A percentile compares a stretch with the other conserved stretches of the same genome.
Conservation (phyloP, 2,329 filamentous ascomycete species). For the Calonectria hawksworthii region DNA sequence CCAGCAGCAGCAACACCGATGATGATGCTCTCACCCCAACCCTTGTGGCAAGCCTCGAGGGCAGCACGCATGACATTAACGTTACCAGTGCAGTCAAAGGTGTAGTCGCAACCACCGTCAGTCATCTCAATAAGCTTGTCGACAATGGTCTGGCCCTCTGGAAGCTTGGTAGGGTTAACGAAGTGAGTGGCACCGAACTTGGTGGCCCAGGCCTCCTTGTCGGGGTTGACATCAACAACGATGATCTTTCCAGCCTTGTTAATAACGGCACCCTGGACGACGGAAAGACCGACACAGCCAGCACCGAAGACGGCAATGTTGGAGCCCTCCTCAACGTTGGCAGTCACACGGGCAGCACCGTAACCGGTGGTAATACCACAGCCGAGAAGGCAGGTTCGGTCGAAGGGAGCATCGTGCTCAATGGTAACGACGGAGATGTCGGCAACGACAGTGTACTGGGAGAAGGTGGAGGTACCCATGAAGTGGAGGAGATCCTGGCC, state of each 20-base stretch:
- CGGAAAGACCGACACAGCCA: constrained; percentile 94
- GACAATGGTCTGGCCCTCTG: constrained; percentile 82
- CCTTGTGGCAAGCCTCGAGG: constrained; percentile 98
- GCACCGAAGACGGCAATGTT: constrained; percentile 95
- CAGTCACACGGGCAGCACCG: constrained; percentile 94
- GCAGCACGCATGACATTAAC: constrained; percentile 96
- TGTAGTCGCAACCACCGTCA: constrained; percentile 98
- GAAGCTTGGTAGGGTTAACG: constrained; percentile 88
- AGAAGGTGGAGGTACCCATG: constrained; percentile 99
- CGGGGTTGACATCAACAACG: constrained; percentile 82
- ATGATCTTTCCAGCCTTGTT: constrained; percentile 86
- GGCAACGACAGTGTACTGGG: constrained; percentile 97
- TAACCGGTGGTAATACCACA: constrained; percentile 99
- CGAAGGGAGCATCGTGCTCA: constrained; percentile 91
- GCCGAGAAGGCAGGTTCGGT: constrained; percentile 94
- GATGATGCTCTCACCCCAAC: constrained; percentile 97
- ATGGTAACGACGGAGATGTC: constrained; percentile 98
- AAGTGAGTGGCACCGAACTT: constrained; percentile 99
- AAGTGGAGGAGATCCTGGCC: constrained; percentile 97
- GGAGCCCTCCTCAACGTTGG: constrained; percentile 89
- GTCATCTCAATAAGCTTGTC: constrained; percentile 98
- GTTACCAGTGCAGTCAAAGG: constrained; percentile 99
- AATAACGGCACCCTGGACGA: constrained; percentile 92
- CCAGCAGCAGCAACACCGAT: constrained; percentile 97
- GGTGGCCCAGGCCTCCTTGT: constrained; percentile 90